Conservation (phyloP, 179 eudicot genomes). For the Silene vulgaris region DNA sequence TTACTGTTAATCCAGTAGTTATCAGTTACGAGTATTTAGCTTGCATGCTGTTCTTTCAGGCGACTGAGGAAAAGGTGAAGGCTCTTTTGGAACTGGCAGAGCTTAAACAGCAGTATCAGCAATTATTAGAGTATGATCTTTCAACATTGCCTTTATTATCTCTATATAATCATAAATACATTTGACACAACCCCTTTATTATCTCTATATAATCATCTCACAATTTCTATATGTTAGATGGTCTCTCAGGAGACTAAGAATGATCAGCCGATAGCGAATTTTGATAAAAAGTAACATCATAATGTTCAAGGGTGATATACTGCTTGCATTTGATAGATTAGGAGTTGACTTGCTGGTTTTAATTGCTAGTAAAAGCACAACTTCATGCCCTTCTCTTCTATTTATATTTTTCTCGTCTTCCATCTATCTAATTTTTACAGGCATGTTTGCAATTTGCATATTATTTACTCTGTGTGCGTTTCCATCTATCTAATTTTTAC, state of each 20-base stretch:
- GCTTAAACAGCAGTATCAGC: conserved; percentile 59
- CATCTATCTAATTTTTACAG: no score
- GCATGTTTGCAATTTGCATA: no score
- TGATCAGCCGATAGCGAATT: no score
- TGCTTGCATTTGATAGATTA: no score
- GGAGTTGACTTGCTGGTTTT: no score
- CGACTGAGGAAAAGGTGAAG: conserved; percentile 75
- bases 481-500: no score
- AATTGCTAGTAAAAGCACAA: no score
- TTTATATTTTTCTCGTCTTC: no score
- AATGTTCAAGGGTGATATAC: no score
- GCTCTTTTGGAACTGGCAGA: conserved; percentile 85
- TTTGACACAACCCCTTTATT: neutral
- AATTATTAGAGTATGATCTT: conserved; percentile 55
- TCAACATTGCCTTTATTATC: neutral
- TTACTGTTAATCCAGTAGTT: neutral
- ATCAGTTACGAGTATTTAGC: neutral
- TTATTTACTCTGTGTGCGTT: neutral
- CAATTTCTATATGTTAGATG: neutral
- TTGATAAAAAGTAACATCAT: no score
- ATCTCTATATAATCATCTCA: neutral
- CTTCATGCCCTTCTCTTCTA: no score
- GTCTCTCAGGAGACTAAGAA: no score
- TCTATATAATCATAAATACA: neutral
- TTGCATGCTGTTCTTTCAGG: conserved; percentile 37